These are phyloP conservation scores for Alternaria gansuensis DNA, from an alignment of 2,329 filamentous ascomycete species.

Conservation along the genomic window DNA sequence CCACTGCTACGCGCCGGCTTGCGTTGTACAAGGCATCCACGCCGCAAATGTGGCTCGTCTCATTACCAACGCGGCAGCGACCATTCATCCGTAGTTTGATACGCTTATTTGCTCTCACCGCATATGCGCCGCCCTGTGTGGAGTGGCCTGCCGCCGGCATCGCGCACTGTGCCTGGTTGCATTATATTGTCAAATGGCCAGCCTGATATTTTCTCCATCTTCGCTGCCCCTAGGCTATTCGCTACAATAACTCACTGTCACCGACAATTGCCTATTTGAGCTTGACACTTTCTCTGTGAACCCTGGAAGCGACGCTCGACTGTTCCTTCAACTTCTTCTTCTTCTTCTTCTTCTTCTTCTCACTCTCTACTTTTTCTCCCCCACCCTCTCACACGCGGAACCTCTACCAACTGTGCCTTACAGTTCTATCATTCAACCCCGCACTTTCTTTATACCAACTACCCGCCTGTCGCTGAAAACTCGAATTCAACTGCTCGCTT, in stretches of 20 bases:
- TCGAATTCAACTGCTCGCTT: background rate
- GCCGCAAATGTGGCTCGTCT: constrained; percentile 17
- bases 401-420: background rate
- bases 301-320: constrained; percentile 10
- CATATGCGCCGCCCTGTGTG: constrained; percentile 23
- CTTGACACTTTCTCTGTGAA: constrained; percentile 4
- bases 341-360: background rate
- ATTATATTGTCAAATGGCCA: constrained; percentile 23
- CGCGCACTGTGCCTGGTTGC: constrained; percentile 26
- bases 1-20: constrained; percentile 5
- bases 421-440: background rate
- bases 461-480: background rate
- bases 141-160: constrained; percentile 21
- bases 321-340: constrained; percentile 6
- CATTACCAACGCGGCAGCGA: constrained; percentile 16
- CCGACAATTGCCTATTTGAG: constrained; percentile 17
- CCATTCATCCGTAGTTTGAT: constrained; percentile 17
- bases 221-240: constrained; percentile 14
- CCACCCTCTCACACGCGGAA: background rate
- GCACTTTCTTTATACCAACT: background rate
- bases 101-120: constrained; percentile 20
- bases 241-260: constrained; percentile 22
- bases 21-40: constrained; percentile 10
- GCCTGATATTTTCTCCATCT: constrained; percentile 16
- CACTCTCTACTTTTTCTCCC: background rate